Conservation (phyloP, 2,329 filamentous ascomycete species). For the Huntiella bhutanensis region DNA sequence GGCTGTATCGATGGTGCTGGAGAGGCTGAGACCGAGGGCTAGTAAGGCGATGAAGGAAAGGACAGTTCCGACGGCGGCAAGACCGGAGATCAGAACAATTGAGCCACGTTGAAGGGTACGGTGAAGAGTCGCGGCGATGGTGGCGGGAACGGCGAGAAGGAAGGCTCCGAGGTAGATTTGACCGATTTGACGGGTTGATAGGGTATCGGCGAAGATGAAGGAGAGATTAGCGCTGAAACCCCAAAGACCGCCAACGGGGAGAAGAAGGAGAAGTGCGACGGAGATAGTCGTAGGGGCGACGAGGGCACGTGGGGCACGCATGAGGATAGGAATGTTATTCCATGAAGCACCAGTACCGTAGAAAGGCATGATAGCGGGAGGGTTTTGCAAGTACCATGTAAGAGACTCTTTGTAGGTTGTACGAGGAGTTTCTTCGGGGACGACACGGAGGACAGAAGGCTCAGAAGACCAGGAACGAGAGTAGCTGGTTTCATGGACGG, state of each 20-base stretch:
- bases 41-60: slow-evolving; percentile 28
- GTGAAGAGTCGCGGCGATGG: slow-evolving; percentile 15
- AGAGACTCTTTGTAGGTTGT: slow-evolving; percentile 11
- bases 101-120: slow-evolving; percentile 19
- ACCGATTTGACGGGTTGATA: slow-evolving; percentile 21
- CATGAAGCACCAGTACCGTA: slow-evolving; percentile 14
- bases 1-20: slow-evolving; percentile 7
- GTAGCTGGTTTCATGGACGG: slow-evolving; percentile 33
- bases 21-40: slow-evolving; percentile 1
- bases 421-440: slow-evolving; percentile 10
- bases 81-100: slow-evolving; percentile 20
- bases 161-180: slow-evolving; percentile 27
- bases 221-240: slow-evolving; percentile 26
- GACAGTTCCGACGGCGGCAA: slow-evolving; percentile 23
- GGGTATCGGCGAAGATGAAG: slow-evolving; percentile 24
- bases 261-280: slow-evolving; percentile 24
- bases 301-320: slow-evolving; percentile 30
- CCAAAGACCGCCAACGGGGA: slow-evolving; percentile 30
- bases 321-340: slow-evolving; percentile 17
- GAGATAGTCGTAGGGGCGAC: slow-evolving; percentile 30
- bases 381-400: not conserved
- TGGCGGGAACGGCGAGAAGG: slow-evolving; percentile 20
- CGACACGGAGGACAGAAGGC: not conserved
- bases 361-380: slow-evolving; percentile 18
- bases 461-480: slow-evolving; percentile 20